These are phyloP conservation scores for sorghum (Sorghum bicolor) DNA, from an alignment of 176 grass and related monocot species.

Conservation along the genomic window DNA sequence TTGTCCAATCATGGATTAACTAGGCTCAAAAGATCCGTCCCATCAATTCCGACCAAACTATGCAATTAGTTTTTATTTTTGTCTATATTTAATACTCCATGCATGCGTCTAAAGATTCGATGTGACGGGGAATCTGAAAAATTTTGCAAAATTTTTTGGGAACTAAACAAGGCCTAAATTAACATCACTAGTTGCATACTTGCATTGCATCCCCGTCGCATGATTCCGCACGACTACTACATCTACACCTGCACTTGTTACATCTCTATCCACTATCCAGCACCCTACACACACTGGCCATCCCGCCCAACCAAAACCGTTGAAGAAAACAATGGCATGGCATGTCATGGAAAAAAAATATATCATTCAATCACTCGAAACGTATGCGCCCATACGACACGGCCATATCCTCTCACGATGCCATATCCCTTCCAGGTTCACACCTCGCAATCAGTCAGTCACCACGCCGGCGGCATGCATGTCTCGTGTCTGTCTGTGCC, in stretches of 20 bases:
- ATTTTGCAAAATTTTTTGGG: too few relatives aligned
- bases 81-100: too few relatives aligned
- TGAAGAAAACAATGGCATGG: not conserved
- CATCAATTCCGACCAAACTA: too few relatives aligned
- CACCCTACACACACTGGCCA: not conserved
- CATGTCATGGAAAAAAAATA: not conserved
- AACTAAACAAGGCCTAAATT: too few relatives aligned
- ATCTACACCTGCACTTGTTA: not conserved
- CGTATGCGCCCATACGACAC: conserved; percentile 9
- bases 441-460: conserved; percentile 18
- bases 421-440: conserved; percentile 26
- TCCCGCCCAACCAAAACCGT: not conserved
- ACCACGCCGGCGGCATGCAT: conserved; percentile 10
- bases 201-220: not conserved
- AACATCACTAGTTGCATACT: not conserved
- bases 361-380: conserved; percentile 2
- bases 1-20: too few relatives aligned
- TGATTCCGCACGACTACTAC: not conserved
- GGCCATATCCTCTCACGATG: not conserved
- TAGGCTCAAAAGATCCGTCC: too few relatives aligned
- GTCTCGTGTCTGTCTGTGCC: not conserved
- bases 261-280: not conserved
- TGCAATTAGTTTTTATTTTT: too few relatives aligned
- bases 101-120: too few relatives aligned
- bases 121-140: too few relatives aligned